Conservation (phyloP, 305 asterid genomes). For the Salvia sclarea region DNA sequence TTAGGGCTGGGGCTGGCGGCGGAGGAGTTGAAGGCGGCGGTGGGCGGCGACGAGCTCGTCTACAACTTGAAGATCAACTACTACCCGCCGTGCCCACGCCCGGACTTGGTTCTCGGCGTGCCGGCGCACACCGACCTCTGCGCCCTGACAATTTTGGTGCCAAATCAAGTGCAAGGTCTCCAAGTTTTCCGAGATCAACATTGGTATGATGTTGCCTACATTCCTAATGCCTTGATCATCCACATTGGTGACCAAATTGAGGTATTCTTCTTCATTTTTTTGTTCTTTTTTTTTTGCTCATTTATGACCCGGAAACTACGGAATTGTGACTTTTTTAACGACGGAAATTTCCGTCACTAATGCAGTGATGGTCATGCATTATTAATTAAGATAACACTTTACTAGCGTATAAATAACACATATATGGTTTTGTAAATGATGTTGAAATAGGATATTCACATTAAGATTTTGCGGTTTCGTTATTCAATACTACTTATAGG, state of each 20-base stretch:
- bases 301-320: no score
- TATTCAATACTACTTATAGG: no score
- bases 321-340: no score
- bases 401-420: no score
- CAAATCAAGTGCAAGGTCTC: conserved; percentile 55
- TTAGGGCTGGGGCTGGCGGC: conserved; percentile 49
- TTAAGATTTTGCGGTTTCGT: no score
- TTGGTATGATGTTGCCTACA: conserved; percentile 57
- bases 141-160: conserved; percentile 50
- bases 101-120: conserved; percentile 65
- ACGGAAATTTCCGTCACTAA: no score
- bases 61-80: conserved; percentile 54
- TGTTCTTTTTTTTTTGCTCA: no score
- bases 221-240: conserved; percentile 61
- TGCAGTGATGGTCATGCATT: no score
- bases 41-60: conserved; percentile 48
- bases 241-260: conserved; percentile 68
- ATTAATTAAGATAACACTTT: no score
- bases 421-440: no score
- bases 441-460: no score
- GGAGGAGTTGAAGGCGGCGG: conserved; percentile 40
- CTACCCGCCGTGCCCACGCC: conserved; percentile 69
- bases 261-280: conserved; percentile 32
- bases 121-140: conserved; percentile 58
- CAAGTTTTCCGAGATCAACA: conserved; percentile 49